Percentiles rank a stretch among this genome's conserved stretches.
These are phyloP conservation scores for Sarcodon aspratus DNA, from an alignment of 768 basidiomycete genomes.

Conservation along the genomic window DNA sequence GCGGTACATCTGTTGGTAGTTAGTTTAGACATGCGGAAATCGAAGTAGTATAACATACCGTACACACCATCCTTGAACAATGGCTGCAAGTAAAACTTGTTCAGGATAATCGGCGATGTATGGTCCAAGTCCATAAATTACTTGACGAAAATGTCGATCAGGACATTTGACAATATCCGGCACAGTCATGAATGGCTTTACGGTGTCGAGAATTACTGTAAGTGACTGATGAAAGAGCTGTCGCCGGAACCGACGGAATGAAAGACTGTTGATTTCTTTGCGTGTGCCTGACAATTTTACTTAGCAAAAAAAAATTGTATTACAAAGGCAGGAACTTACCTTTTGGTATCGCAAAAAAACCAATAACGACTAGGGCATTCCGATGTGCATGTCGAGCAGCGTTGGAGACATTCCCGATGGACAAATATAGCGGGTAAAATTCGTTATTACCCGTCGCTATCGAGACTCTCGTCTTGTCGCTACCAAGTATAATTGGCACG, in stretches of 20 bases:
- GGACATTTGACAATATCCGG: slow-evolving; percentile 6
- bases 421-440: slow-evolving; percentile 14
- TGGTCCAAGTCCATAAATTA: slow-evolving; percentile 10
- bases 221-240: slow-evolving; percentile 7
- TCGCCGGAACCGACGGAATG: slow-evolving; percentile 9
- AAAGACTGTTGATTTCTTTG: slow-evolving; percentile 1
- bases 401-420: slow-evolving; percentile 10
- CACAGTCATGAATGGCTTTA: slow-evolving; percentile 4
- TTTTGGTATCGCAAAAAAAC: slow-evolving; percentile 18
- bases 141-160: slow-evolving; percentile 7
- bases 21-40: too few relatives aligned
- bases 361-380: slow-evolving; percentile 3
- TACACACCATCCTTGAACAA: slow-evolving; percentile 9
- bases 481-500: slow-evolving; percentile 15
- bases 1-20: too few relatives aligned
- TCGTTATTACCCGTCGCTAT: slow-evolving; percentile 11
- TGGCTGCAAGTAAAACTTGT: slow-evolving; percentile 8
- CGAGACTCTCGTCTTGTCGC: slow-evolving; percentile 30
- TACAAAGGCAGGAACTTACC: slow-evolving; percentile 1
- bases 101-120: slow-evolving; percentile 14
- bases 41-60: too few relatives aligned
- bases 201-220: background rate
- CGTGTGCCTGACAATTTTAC: slow-evolving; percentile 1
- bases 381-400: slow-evolving; percentile 7
- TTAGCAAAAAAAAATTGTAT: background rate